Evolutionary conservation across 164 flowering plant genomes (phyloP), one percentile per base, ranked within the genome.

Genomic region (Kalanchoe fedtschenkoi): DNA sequence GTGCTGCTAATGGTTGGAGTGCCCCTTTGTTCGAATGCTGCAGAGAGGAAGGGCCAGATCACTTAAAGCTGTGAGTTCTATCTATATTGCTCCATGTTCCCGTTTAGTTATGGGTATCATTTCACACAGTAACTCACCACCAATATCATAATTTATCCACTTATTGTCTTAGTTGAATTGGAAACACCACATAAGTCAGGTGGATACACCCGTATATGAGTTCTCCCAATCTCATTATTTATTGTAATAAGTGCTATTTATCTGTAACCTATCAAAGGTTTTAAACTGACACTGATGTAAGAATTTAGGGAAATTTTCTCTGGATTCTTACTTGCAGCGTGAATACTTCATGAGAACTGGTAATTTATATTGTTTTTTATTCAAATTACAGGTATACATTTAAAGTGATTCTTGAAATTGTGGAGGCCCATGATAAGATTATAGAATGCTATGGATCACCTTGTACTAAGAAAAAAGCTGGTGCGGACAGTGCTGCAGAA

Each of bases 401-500:
- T 79, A 93, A 75, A 80, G 95, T 87, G 21, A 58, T 61, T 24
- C 47, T 90, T 57, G 71, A 77, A 71, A 75, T 85, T 14, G 80
- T 77, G 65, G 91, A 74, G 24, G 60, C 69, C 17, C 47, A 66
- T 13, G 58, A 60, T 14, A 53, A 56, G 10, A 51, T 66, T 26
- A 33, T 93, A 60, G 96, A 93, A 72, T 80, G 86, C 70, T 68
- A 68, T 58, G 76, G 97, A 2, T 68, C 63, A 32, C 82, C 89
- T n/a, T 69, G 43, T 51, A 0, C 57, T 0, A 83, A 61, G 34
- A 90, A 88, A 80, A 88, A 80, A 72, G 86, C 74, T 16, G 96
- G 95, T 15, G 86, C 81, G 5, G 92, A 93, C 66, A 64, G 77
- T 44, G 96, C 98, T 6, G 96, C 96, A 9, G 78, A 85, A 76